A percentile compares a stretch with the other conserved stretches of the same genome.
phyloP scores from a whole-genome alignment of 768 basidiomycete genomes.

The Lanmaoa pseudosensibilis region DNA sequence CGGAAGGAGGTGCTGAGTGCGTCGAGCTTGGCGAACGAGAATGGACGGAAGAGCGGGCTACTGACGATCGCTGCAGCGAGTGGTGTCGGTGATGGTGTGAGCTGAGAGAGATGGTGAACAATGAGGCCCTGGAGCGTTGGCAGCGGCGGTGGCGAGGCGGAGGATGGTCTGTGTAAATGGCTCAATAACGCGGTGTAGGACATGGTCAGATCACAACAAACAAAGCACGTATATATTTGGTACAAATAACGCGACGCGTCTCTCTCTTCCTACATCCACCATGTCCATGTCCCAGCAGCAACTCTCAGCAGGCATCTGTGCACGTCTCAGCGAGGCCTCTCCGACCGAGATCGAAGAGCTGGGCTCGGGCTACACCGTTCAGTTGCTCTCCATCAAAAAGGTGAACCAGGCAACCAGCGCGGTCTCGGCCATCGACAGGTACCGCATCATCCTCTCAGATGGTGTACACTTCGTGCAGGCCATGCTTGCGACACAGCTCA shows the following conservation, averaged over 20 bases:
- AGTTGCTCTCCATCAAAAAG: conserved; percentile 82
- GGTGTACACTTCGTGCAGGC: conserved; percentile 84
- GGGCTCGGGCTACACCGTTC: conserved; percentile 53
- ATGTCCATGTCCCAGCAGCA: conserved; percentile 45
- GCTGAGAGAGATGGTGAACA: conserved; percentile 29
- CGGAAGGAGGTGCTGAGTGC: conserved; percentile 31
- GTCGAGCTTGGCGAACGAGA: conserved; percentile 30
- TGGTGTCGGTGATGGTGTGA: conserved; percentile 32
- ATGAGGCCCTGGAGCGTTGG: conserved; percentile 29
- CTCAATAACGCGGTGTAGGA: conserved; percentile 28
- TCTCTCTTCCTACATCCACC: conserved; percentile 14
- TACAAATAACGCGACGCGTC: conserved; percentile 21
- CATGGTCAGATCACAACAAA: conserved; percentile 13
- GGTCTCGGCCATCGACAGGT: conserved; percentile 49
- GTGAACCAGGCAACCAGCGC: conserved; percentile 44
- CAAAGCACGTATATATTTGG: not conserved
- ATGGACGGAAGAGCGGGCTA: conserved; percentile 32
- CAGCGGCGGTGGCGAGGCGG: conserved; percentile 12
- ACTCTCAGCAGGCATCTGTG: conserved; percentile 60
- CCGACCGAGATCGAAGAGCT: conserved; percentile 29
- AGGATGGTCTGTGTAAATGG: conserved; percentile 28
- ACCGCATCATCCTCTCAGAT: conserved; percentile 87
- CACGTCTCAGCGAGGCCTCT: conserved; percentile 45
- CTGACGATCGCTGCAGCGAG: conserved; percentile 34
- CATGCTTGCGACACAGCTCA: conserved; percentile 94